Evolutionary conservation across 306 rosid genomes (phyloP).

Genomic region (Dryas drummondii): DNA sequence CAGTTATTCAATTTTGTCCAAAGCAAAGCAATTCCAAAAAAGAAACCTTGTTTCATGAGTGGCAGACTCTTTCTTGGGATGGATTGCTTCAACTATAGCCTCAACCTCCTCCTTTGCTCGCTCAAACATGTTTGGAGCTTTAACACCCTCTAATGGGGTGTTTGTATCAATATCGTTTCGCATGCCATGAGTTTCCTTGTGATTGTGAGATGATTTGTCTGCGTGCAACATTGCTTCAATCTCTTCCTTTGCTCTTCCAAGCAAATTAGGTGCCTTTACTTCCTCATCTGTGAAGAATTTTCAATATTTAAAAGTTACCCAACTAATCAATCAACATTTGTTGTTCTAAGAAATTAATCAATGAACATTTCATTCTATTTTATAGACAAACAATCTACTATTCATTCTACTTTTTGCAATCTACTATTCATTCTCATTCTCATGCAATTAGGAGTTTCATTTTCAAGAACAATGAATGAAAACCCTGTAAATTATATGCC

Average conservation of each 20-base stretch:
- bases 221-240: conserved; percentile 16
- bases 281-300: conserved; percentile 27
- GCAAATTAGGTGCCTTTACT: conserved; percentile 25
- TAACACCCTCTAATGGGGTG: conserved; percentile 46
- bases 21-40: not conserved
- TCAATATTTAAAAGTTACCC: not conserved
- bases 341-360: not conserved
- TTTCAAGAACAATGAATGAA: too few relatives aligned
- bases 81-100: conserved; percentile 53
- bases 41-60: conserved; percentile 34
- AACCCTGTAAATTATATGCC: not conserved
- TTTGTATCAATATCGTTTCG: conserved; percentile 35
- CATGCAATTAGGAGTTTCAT: not conserved
- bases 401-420: not conserved
- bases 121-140: conserved; percentile 67
- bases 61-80: conserved; percentile 43
- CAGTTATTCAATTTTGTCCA: not conserved
- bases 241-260: conserved; percentile 29
- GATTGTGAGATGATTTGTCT: conserved; percentile 23
- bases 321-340: not conserved
- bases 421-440: not conserved
- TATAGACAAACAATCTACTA: not conserved
- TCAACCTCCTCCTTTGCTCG: conserved; percentile 66
- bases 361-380: not conserved
- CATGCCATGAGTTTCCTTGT: conserved; percentile 49